Evolutionary conservation across 139 green algal genomes (phyloP), one percentile per base, ranked within the genome.

Genomic region (Auxenochlorella protothecoides): DNA sequence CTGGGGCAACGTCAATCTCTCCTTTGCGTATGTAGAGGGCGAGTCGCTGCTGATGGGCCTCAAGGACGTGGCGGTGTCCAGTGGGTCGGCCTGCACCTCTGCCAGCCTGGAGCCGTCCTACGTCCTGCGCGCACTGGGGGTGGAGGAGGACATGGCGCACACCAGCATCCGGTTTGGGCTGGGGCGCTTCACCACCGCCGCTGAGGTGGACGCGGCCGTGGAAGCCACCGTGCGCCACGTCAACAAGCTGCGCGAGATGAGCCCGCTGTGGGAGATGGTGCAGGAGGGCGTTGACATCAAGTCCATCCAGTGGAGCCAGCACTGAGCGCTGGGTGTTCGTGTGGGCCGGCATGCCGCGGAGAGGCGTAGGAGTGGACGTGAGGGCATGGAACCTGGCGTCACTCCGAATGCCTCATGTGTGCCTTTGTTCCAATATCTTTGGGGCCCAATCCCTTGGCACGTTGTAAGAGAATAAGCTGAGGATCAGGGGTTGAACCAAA

Each of bases 91-190:
- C 6, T 99, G 95, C 87, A 99, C 95, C 65, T 90, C 76, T 68
- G 93, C 95, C 16, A 91, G 78, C 69, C 85, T 99, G 75, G 95
- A 99, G 88, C 95, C 95, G 3, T 89, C 73, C 6, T 99, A 99
- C 76, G 95, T 99, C 70, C 84, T 99, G 79, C 83, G 95, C 4
- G 95, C 95, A 53, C 84, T 99, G 72, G 95, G 95, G 6, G 93
- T 98, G 72, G 91, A 98, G 66, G 94, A 99, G 74, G 95, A 99
- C 72, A 96, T 98, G 89, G 95, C 93, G 12, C 92, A 97, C 86
- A 97, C 91, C 12, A 87, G 70, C 4, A 81, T 87, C 61, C 83
- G 92, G 15, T 98, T 95, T 72, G 93, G 93, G 16, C 75, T 97
- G 27, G 93, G 93, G 12, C 82, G 93, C 55, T 99, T 99, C 82